Conservation (phyloP, 225 moss, liverwort and hornwort species). For the Asterella californica region DNA sequence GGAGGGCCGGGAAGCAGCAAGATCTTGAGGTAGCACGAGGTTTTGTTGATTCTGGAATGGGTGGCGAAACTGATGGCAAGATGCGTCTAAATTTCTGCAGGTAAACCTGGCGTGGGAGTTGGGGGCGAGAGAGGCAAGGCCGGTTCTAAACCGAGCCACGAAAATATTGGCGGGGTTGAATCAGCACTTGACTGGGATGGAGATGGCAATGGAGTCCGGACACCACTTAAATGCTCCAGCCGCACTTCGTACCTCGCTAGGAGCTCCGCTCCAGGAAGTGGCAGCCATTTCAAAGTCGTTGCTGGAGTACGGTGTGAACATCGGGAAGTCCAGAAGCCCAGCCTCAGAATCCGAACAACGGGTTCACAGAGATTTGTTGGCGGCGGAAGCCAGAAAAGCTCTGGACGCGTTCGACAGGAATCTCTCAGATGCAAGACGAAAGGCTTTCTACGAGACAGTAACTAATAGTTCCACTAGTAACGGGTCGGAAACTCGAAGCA, state of each 20-base stretch:
- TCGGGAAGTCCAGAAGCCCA: neutral
- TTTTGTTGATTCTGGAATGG: too few species aligned
- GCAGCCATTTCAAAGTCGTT: conserved; percentile 28
- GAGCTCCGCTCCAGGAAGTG: conserved; percentile 28
- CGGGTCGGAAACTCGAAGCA: neutral
- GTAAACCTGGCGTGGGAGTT: conserved; percentile 35
- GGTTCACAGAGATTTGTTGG: neutral
- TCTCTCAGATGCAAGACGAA: conserved; percentile 29
- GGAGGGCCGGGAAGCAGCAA: too few species aligned
- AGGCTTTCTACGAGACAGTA: conserved; percentile 20
- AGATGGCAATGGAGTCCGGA: conserved; percentile 36
- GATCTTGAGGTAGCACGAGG: neutral
- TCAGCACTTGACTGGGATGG: conserved; percentile 44
- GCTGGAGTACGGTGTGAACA: conserved; percentile 27
- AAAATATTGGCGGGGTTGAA: conserved; percentile 34
- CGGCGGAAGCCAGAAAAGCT: conserved; percentile 25
- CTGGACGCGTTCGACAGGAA: conserved; percentile 29
- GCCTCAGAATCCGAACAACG: neutral
- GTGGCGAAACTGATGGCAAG: neutral
- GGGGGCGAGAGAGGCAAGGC: conserved; percentile 16
- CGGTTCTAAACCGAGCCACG: conserved; percentile 21
- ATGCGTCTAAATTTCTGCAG: conserved; percentile 20
- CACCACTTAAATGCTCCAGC: conserved; percentile 39
- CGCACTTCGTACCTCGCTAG: conserved; percentile 24
- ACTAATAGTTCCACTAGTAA: neutral